Percentiles rank a stretch among this genome's conserved stretches.
Evolutionary conservation across 805 yeast species (phyloP).

Genomic region (Candida xyloterini): DNA sequence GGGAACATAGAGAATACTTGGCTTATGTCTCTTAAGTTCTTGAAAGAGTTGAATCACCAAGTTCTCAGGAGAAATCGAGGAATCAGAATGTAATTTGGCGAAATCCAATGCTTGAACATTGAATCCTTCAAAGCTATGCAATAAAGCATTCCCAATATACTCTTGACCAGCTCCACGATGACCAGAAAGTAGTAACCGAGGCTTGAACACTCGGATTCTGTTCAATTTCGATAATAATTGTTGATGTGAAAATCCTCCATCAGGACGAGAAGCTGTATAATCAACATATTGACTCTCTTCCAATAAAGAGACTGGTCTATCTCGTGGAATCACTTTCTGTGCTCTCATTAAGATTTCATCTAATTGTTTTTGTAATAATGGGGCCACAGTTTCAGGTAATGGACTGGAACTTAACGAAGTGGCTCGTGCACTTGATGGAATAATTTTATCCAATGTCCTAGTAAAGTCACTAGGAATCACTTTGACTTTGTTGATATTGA

Average conservation of each 20-base stretch:
- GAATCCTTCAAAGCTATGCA: constrained; percentile 82
- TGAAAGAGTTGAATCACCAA: constrained; percentile 76
- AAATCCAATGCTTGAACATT: constrained; percentile 85
- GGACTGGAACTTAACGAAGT: constrained; percentile 69
- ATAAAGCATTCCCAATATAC: constrained; percentile 76
- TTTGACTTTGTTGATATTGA: constrained; percentile 66
- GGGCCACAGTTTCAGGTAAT: constrained; percentile 66
- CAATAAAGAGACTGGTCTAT: constrained; percentile 50
- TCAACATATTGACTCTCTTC: constrained; percentile 70
- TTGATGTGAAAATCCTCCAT: constrained; percentile 68
- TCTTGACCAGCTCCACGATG: constrained; percentile 80
- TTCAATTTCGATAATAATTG: constrained; percentile 46
- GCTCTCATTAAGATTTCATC: constrained; percentile 45
- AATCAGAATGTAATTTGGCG: constrained; percentile 71
- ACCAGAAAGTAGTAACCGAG: constrained; percentile 75
- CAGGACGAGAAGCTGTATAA: constrained; percentile 41
- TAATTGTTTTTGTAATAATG: constrained; percentile 57
- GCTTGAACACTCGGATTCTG: constrained; percentile 67
- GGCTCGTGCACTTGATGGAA: constrained; percentile 90
- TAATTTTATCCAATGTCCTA: constrained; percentile 77
- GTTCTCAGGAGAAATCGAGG: constrained; percentile 79
- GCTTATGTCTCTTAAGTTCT: constrained; percentile 88
- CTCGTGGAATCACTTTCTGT: constrained; percentile 59
- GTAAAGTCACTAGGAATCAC: constrained; percentile 84
- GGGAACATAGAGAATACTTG: constrained; percentile 81